These are phyloP conservation scores for Leptomonas seymouri DNA, from an alignment of 208 protist genomes.

Conservation along the genomic window DNA sequence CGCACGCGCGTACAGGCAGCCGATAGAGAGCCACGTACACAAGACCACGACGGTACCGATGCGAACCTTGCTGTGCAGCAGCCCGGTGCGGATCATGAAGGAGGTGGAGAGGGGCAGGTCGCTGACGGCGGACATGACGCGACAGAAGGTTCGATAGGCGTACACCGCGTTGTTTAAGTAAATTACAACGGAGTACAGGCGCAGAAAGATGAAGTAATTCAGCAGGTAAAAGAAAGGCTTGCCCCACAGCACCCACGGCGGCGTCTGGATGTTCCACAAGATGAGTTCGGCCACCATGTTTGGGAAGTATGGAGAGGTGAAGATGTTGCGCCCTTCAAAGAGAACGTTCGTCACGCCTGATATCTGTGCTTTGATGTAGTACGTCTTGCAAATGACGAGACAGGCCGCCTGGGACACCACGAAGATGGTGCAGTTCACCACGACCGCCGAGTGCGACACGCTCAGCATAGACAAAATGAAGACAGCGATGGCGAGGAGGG, in stretches of 20 bases:
- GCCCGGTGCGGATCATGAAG: conserved; percentile 70
- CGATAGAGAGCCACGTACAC: conserved; percentile 49
- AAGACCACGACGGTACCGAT: conserved; percentile 34
- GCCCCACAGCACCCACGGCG: conserved; percentile 54
- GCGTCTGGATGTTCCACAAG: conserved; percentile 77
- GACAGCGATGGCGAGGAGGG: conserved; percentile 59
- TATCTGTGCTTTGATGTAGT: conserved; percentile 70
- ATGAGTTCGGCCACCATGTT: conserved; percentile 66
- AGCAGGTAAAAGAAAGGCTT: conserved; percentile 54
- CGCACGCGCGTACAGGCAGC: conserved; percentile 56
- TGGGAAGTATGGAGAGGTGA: conserved; percentile 72
- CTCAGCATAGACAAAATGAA: conserved; percentile 59
- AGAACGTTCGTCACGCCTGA: conserved; percentile 64
- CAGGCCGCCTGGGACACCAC: conserved; percentile 42
- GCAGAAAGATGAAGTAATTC: conserved; percentile 75
- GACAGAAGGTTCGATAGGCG: conserved; percentile 70
- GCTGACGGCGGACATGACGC: conserved; percentile 60
- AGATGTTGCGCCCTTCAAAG: conserved; percentile 59
- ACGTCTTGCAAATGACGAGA: conserved; percentile 65
- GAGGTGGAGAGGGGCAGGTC: conserved; percentile 53
- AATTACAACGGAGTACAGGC: conserved; percentile 67
- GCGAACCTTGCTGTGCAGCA: conserved; percentile 45
- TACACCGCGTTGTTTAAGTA: conserved; percentile 77
- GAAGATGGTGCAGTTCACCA: conserved; percentile 73
- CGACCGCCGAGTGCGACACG: conserved; percentile 25